A percentile compares a stretch with the other conserved stretches of the same genome.
Conservation (phyloP, 192 early-diverging fungal species). For the Dimargaris cristalligena region DNA sequence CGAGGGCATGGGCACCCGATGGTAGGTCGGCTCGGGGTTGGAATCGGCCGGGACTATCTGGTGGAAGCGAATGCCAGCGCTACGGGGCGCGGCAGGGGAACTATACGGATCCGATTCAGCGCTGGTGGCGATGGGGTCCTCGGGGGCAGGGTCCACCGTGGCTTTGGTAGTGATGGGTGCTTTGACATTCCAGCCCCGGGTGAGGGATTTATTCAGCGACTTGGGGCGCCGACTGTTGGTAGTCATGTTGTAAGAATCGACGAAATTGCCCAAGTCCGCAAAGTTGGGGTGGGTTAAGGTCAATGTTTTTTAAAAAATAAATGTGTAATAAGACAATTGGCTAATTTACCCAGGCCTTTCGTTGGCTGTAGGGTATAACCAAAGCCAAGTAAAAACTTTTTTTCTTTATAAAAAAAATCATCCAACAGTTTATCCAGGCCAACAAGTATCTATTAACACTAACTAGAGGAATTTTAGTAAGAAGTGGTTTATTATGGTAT, state of each 20-base stretch:
- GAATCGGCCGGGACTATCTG: neutral
- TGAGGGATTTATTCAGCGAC: neutral
- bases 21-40: neutral
- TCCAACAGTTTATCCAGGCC: too few relatives aligned
- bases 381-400: too few relatives aligned
- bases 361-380: too few relatives aligned
- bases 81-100: neutral
- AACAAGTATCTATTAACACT: too few relatives aligned
- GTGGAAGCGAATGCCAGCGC: neutral
- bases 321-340: neutral
- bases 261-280: neutral
- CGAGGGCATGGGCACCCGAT: neutral
- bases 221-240: neutral
- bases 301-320: neutral
- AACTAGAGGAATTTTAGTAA: too few relatives aligned
- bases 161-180: neutral
- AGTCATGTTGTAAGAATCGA: neutral
- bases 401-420: too few relatives aligned
- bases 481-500: too few relatives aligned
- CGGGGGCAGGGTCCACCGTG: neutral
- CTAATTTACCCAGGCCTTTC: too few relatives aligned
- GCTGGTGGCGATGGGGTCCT: neutral
- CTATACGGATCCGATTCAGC: neutral
- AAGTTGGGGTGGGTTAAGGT: neutral
- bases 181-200: neutral